Evolutionary conservation across 805 yeast species (phyloP), one percentile per base, ranked within the genome.

Genomic region (Lipomyces chichibuensis): DNA sequence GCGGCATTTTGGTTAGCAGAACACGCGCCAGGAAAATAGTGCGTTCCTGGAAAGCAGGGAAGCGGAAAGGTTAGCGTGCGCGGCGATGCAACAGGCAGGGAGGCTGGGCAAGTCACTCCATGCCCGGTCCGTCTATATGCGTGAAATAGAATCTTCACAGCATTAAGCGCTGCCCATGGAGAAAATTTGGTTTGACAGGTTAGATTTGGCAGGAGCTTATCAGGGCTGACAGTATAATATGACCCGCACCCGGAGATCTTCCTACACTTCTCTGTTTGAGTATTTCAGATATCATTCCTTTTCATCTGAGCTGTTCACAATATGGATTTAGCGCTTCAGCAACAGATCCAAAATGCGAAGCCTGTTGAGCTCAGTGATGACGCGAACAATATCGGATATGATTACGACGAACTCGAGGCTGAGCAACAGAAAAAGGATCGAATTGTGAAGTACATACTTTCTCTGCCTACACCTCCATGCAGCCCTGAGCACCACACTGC

Each of bases 381-480:
- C 43, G 43, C 13, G 43, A 3, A 13, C 14, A 14, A 37, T 2
- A 14, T 37, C 43, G 43, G 3, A 13, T 37, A 37, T 13, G 43
- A 37, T 37, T 4, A 14, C 17, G 17, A 43, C 3, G 49, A n/a
- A n/a, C 11, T 43, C 49, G 49, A 43, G 49, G 20, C 9, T 8
- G 49, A 43, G 9, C 49, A n/a, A 43, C 23, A 23, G 33, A 52
- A 52, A 17, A 25, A 8, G 17, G 55, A 52, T 13, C 55, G 55
- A 23, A 52, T 52, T 29, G 20, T 52, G 55, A 52, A 52, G n/a
- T 52, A 52, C n/a, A 23, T 52, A 5, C 33, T 25, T 17, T 52
- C 55, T 25, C 55, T 52, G 55, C 55, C 55, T 17, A 52, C 55
- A 25, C 55, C 55, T 25, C 55, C 55, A 3, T 2, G 20, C n/a